Base-by-base conservation (phyloP, 208 protist species). In the Trypanosoma lewisi region DNA sequence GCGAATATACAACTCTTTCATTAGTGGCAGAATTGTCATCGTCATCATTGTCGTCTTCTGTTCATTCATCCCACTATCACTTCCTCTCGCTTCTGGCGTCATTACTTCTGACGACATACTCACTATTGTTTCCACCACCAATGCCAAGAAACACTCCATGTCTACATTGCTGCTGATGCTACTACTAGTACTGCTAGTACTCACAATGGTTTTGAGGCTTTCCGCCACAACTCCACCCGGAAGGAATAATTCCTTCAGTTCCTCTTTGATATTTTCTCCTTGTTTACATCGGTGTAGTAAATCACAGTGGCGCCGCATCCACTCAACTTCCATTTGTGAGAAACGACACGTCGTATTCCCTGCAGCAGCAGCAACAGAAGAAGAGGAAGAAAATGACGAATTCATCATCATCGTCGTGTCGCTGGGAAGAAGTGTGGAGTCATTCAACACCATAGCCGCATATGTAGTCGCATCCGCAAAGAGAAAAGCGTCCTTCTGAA, bases 91-190 rank as follows among this genome's bases (percentile, higher is more conserved):
- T 19, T 4, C 28, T 37, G 39, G 23, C 7, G 49, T 12, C 19
- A 41, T 17, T 0, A 50, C 21, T 7, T 16, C n/a, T 16, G 57
- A 37, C 28, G 28, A 23, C 4, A 72, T 30, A 12, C 48, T n/a
- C 21, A 60, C 34, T 11, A 72, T 39, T 9, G 58, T 65, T 17
- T 58, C 66, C 21, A 59, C 25, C 21, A 57, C 58, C 17, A 72
- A 25, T 34, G 55, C 66, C 8, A 72, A 4, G 36, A 72, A 56
- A 58, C 57, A 63, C 33, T 72, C 48, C 31, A 39, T 31, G 42
- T 64, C 57, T 42, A 17, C 49, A 0, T 25, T 19, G 39, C 14
- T 49, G 7, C 23, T 37, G 19, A 17, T 27, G 30, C n/a, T n/a
- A n/a, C n/a, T n/a, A n/a, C n/a, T n/a, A n/a, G n/a, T n/a, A n/a